These are phyloP conservation scores for Pseudozyma thailandica DNA, from an alignment of 1,284 basidiomycete species.

Conservation along the genomic window DNA sequence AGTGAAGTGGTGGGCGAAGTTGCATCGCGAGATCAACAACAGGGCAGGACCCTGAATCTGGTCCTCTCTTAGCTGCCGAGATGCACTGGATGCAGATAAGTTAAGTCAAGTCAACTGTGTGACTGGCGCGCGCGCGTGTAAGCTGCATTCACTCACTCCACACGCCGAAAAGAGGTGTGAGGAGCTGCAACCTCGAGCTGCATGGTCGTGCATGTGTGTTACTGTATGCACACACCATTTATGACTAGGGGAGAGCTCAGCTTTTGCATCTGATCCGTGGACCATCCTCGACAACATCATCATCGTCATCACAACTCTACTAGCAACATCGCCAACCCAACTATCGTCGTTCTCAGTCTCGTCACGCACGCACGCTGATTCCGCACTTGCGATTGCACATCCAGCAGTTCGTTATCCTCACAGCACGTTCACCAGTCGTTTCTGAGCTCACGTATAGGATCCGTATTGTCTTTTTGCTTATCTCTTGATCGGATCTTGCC, in stretches of 20 bases:
- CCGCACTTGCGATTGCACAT: no score
- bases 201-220: no score
- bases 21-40: conserved; percentile 13
- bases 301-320: neutral
- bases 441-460: no score
- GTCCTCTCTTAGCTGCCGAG: neutral
- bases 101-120: no score
- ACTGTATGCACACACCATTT: conserved; percentile 1
- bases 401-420: no score
- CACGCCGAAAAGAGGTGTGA: neutral
- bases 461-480: no score
- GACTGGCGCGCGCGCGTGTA: conserved; percentile 4
- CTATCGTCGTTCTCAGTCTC: no score
- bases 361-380: no score
- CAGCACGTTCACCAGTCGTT: no score
- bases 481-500: no score
- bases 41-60: conserved; percentile 14
- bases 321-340: neutral
- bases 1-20: neutral
- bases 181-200: no score
- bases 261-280: conserved; percentile 8
- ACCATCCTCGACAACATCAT: no score
- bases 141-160: neutral
- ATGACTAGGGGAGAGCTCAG: conserved; percentile 12
- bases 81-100: neutral